Evolutionary conservation across 75 land plant species (phyloP).

Genomic region (Pseudotsuga menziesii): DNA sequence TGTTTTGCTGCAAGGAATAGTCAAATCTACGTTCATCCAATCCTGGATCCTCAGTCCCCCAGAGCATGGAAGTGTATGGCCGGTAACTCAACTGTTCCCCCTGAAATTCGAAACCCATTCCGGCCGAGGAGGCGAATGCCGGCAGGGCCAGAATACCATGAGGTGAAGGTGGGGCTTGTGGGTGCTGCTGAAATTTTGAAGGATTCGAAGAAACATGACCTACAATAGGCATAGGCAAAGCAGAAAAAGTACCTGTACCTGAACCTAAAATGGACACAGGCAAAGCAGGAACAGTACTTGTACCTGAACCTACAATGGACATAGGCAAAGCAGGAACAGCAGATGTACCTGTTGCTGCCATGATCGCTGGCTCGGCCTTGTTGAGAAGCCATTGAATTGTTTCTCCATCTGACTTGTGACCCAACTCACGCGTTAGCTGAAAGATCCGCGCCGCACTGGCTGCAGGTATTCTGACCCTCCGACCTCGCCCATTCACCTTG

Average conservation of each 20-base stretch:
- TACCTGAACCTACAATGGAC: no score
- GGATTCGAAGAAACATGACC: constrained; percentile 2
- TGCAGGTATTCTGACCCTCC: constrained; percentile 67
- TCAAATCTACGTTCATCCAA: neutral
- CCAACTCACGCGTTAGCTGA: constrained; percentile 60
- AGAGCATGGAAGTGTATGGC: constrained; percentile 33
- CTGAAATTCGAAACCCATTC: constrained; percentile 31
- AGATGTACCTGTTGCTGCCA: constrained; percentile 61
- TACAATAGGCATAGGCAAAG: no score
- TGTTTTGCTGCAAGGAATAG: neutral
- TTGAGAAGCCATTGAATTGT: constrained; percentile 58
- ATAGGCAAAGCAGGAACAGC: constrained; percentile 48
- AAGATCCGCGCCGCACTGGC: constrained; percentile 60
- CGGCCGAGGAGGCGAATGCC: neutral
- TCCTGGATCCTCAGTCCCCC: neutral
- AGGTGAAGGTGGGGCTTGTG: neutral
- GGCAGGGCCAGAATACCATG: neutral
- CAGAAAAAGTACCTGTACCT: no score
- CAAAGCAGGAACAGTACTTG: no score
- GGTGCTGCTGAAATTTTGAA: neutral
- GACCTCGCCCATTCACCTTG: constrained; percentile 76
- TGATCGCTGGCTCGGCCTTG: constrained; percentile 54
- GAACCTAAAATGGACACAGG: no score
- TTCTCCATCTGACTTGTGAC: constrained; percentile 66
- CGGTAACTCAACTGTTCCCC: constrained; percentile 21